Evolutionary conservation across 2,329 filamentous ascomycete genomes (phyloP), one percentile per base, ranked within the genome.

Genomic region (Pseudogymnoascus sp.): DNA sequence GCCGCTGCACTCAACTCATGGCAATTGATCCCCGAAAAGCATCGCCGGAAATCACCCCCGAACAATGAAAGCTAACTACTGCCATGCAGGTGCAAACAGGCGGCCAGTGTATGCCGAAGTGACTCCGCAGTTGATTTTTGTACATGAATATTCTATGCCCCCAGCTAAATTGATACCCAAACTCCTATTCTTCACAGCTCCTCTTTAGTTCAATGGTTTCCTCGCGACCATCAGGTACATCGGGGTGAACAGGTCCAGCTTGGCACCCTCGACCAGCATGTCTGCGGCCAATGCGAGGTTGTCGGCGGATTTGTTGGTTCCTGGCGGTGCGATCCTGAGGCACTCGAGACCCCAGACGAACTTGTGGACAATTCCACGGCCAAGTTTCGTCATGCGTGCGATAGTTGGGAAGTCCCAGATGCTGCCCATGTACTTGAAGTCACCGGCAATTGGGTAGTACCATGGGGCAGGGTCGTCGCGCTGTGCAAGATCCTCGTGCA

Each of bases 201-300:
- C 26, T 40, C 59, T 61, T 61, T 21, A 37, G 59, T 61, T 61
- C 59, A 61, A 61, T 62, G 93, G 91, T 82, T 97, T 97, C 78
- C 90, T 86, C 65, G 86, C 93, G 65, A 97, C 85, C 91, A 97
- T 97, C 73, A 97, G 81, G 79, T 96, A 97, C 93, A 97, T 97
- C 63, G 93, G 93, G 1, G 93, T 97, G 79, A 97, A 97, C n/a
- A 97, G 83, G 76, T 96, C 90, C 79, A 93, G 82, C 75, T 86
- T 85, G 37, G 87, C 93, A 76, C 93, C 93, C 59, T 90, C 91
- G 21, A 96, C 93, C 61, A 97, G 80, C 71, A 86, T 89, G 76
- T 97, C 93, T 10, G 85, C 92, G 33, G 91, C 93, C 64, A 86
- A 73, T 5, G 89, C 92, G 71, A 97, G 78, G 72, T 89, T 92